phyloP scores from a whole-genome alignment of 768 basidiomycete species.

The Dacryopinax primogenitus region DNA sequence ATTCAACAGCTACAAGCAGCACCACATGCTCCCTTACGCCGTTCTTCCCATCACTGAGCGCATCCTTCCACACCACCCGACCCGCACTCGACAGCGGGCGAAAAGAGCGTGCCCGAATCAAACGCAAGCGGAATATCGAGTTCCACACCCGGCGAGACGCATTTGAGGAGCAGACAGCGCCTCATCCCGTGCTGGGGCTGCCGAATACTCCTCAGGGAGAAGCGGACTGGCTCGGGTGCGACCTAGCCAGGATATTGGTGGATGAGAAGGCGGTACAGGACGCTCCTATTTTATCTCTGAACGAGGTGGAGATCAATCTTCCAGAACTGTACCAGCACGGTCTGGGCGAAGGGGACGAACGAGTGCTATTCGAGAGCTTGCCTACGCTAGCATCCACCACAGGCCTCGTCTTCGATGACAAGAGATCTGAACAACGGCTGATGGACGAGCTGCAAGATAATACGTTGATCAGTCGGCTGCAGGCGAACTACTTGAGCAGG shows the following conservation, averaged over 20 bases:
- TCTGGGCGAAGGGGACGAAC: slow-evolving; percentile 42
- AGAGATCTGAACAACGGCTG: slow-evolving; percentile 9
- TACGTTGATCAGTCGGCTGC: slow-evolving; percentile 17
- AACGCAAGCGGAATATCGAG: slow-evolving; percentile 24
- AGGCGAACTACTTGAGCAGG: slow-evolving; percentile 40
- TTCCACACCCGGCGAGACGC: slow-evolving; percentile 35
- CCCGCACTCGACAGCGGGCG: not conserved
- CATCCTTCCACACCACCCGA: not conserved
- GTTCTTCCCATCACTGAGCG: not conserved
- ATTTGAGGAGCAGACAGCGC: slow-evolving; percentile 31
- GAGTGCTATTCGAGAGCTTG: slow-evolving; percentile 52
- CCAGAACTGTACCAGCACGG: slow-evolving; percentile 54
- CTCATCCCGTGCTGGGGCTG: slow-evolving; percentile 66
- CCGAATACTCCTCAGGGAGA: slow-evolving; percentile 41
- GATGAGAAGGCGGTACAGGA: slow-evolving; percentile 37
- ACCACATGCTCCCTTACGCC: not conserved
- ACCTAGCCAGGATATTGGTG: slow-evolving; percentile 52
- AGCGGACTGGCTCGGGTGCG: slow-evolving; percentile 50
- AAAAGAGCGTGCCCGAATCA: not conserved
- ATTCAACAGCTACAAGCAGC: not conserved
- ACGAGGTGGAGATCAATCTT: slow-evolving; percentile 27
- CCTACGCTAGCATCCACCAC: slow-evolving; percentile 40
- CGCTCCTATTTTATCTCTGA: not conserved
- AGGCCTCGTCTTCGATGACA: slow-evolving; percentile 16
- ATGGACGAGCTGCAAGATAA: not conserved